phyloP scores from a whole-genome alignment of 208 protist genomes.

The Trypanosoma rangeli region DNA sequence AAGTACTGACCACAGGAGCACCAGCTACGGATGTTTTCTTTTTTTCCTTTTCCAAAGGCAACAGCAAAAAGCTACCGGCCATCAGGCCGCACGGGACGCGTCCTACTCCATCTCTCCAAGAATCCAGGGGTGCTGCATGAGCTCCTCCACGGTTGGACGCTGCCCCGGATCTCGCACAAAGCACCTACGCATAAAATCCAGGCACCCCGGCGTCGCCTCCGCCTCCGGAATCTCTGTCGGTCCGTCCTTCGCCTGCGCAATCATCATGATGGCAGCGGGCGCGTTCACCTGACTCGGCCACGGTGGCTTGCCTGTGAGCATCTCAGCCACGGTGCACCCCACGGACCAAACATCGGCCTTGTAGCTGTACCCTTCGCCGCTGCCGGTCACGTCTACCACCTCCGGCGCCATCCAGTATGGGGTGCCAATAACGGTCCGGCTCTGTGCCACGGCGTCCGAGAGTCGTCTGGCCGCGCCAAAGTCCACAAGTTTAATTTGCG shows the following conservation, averaged over 20 bases:
- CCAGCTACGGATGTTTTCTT: neutral
- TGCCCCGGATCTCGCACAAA: constrained; percentile 74
- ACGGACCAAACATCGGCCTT: constrained; percentile 94
- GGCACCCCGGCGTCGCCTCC: constrained; percentile 77
- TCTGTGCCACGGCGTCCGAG: constrained; percentile 82
- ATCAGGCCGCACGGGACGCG: neutral
- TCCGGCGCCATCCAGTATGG: constrained; percentile 95
- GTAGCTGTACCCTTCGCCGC: constrained; percentile 77
- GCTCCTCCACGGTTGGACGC: constrained; percentile 82
- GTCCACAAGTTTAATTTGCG: constrained; percentile 91
- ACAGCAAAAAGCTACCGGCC: neutral
- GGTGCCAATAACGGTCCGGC: constrained; percentile 88
- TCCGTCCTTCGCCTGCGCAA: constrained; percentile 69
- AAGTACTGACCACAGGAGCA: neutral
- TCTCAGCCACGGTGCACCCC: constrained; percentile 92
- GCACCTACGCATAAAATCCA: constrained; percentile 85
- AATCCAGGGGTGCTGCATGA: constrained; percentile 89
- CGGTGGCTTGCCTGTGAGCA: constrained; percentile 91
- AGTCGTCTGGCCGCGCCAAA: constrained; percentile 86
- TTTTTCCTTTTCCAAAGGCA: constrained; percentile 2
- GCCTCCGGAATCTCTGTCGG: constrained; percentile 81
- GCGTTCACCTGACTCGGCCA: constrained; percentile 83
- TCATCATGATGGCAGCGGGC: constrained; percentile 88
- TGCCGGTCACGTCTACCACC: constrained; percentile 75
- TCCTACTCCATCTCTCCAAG: constrained; percentile 60